Percentiles rank a stretch among this genome's conserved stretches.
phyloP scores from a whole-genome alignment of 1,284 basidiomycete genomes.

The Rhodotorula sp. region DNA sequence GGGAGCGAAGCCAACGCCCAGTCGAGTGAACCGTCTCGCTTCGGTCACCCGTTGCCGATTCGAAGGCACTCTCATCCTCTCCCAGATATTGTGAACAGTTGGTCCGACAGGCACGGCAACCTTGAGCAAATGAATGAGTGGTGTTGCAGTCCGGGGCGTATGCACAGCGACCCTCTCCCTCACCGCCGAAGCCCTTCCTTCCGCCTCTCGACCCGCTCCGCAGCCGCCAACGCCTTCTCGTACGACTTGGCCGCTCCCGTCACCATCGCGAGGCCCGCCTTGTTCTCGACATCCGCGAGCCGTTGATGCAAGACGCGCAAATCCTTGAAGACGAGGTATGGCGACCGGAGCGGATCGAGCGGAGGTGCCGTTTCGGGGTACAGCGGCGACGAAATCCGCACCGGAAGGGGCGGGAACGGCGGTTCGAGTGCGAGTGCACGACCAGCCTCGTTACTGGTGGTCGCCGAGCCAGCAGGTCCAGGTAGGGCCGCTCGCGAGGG shows the following conservation, averaged over 20 bases:
- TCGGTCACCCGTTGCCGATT: no score
- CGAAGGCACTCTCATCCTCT: no score
- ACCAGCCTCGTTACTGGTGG: not conserved
- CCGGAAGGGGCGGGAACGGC: conserved; percentile 17
- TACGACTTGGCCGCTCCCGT: conserved; percentile 20
- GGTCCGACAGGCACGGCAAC: no score
- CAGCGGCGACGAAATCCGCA: conserved; percentile 24
- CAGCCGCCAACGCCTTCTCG: conserved; percentile 12
- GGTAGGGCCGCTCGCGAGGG: not conserved
- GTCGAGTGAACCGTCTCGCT: no score
- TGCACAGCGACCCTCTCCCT: not conserved
- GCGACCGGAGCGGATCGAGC: conserved; percentile 14
- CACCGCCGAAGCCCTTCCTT: not conserved
- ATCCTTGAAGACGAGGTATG: conserved; percentile 27
- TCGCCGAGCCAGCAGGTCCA: not conserved
- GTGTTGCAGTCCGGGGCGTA: not conserved
- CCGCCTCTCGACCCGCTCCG: conserved; percentile 11
- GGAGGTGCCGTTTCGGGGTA: conserved; percentile 37
- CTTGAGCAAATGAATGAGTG: not conserved
- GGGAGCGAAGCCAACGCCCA: no score
- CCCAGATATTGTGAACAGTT: no score
- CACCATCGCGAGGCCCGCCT: conserved; percentile 17
- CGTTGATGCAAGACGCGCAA: conserved; percentile 33
- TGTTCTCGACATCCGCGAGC: conserved; percentile 28
- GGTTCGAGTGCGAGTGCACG: not conserved